phyloP scores from a whole-genome alignment of 768 basidiomycete genomes.

The Pleurotus platypus region DNA sequence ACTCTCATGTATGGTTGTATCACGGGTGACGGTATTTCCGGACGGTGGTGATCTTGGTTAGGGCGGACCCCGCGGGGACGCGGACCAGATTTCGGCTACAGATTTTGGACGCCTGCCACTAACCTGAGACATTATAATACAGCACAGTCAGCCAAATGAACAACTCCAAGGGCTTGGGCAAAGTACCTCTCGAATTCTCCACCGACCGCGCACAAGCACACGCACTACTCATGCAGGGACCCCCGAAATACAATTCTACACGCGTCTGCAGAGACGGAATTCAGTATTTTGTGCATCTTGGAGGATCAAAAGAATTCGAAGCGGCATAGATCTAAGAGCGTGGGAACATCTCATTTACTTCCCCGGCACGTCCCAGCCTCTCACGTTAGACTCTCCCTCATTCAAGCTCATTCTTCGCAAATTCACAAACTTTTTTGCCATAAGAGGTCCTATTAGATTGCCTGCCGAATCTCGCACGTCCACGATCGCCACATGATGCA shows the following conservation, averaged over 20 bases:
- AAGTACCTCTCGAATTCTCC: too few species aligned
- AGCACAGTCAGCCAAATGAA: too few species aligned
- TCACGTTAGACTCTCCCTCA: background rate
- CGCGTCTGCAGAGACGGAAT: too few species aligned
- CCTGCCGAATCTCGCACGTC: background rate
- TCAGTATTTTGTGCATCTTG: too few species aligned
- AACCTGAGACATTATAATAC: background rate
- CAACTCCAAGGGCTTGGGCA: too few species aligned
- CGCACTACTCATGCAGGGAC: too few species aligned
- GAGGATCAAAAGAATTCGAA: too few species aligned
- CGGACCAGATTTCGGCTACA: background rate
- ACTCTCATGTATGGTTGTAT: background rate
- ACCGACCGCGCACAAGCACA: too few species aligned
- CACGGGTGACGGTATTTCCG: slow-evolving; percentile 6
- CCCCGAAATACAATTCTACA: too few species aligned
- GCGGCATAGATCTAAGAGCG: background rate
- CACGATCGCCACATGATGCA: background rate
- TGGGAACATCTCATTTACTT: background rate
- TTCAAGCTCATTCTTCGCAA: background rate
- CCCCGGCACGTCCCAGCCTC: background rate
- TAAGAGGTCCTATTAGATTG: background rate
- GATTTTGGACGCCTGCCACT: background rate
- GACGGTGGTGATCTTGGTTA: slow-evolving; percentile 1
- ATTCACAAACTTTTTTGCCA: background rate
- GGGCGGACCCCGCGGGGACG: background rate